These are phyloP conservation scores for Fusarium sp. DNA, from an alignment of 2,329 filamentous ascomycete species.

Conservation along the genomic window DNA sequence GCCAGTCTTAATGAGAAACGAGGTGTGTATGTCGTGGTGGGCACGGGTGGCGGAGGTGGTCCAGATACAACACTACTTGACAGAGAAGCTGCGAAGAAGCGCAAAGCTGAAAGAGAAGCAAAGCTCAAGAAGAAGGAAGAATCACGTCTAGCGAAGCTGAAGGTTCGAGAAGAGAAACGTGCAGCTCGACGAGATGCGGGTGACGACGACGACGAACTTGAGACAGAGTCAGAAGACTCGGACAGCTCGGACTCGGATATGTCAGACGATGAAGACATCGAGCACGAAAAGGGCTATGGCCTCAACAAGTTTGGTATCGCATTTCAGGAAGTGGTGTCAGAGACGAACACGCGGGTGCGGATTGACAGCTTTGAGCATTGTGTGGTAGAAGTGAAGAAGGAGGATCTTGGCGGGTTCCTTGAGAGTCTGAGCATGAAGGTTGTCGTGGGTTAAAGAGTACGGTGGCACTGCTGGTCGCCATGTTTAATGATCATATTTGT, in stretches of 20 bases:
- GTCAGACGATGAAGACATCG: slow-evolving; percentile 65
- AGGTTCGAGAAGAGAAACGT: slow-evolving; percentile 70
- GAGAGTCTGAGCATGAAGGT: slow-evolving; percentile 93
- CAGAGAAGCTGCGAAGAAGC: slow-evolving; percentile 73
- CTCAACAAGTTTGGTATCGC: slow-evolving; percentile 93
- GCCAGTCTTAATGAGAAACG: slow-evolving; percentile 89
- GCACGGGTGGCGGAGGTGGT: slow-evolving; percentile 87
- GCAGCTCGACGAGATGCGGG: slow-evolving; percentile 65
- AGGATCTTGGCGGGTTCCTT: slow-evolving; percentile 89
- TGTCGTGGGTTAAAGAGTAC: slow-evolving; percentile 70
- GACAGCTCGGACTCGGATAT: slow-evolving; percentile 60
- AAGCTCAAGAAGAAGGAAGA: slow-evolving; percentile 74
- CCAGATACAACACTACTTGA: slow-evolving; percentile 78
- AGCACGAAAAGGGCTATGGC: slow-evolving; percentile 74
- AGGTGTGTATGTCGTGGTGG: slow-evolving; percentile 92
- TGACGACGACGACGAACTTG: slow-evolving; percentile 62
- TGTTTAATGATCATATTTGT: slow-evolving; percentile 21
- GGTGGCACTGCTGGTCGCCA: background rate
- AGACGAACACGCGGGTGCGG: slow-evolving; percentile 88
- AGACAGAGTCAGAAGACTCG: slow-evolving; percentile 59
- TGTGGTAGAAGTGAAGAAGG: slow-evolving; percentile 97
- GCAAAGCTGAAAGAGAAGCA: slow-evolving; percentile 70
- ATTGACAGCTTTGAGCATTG: slow-evolving; percentile 98
- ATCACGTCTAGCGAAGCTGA: slow-evolving; percentile 66
- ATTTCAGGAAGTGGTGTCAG: slow-evolving; percentile 93